phyloP scores from a whole-genome alignment of 352 stramenopile species.

The Nannochloropsis limnetica region DNA sequence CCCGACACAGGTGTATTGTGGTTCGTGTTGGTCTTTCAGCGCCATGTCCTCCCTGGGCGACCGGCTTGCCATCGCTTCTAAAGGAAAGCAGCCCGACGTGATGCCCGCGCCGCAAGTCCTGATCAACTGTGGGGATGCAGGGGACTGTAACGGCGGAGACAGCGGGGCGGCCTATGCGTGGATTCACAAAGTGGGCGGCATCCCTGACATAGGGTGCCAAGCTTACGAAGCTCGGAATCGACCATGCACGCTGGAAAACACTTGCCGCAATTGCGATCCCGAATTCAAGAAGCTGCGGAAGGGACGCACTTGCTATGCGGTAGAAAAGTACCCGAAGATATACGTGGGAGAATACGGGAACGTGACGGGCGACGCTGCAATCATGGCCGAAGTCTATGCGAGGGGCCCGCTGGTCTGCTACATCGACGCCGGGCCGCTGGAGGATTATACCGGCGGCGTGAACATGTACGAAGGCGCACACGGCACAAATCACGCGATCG shows the following conservation, averaged over 20 bases:
- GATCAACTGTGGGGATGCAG: slow-evolving; percentile 42
- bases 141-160: slow-evolving; percentile 41
- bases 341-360: slow-evolving; percentile 74
- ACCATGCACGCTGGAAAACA: slow-evolving; percentile 38
- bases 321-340: slow-evolving; percentile 73
- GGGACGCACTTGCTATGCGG: slow-evolving; percentile 60
- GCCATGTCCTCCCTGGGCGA: slow-evolving; percentile 40
- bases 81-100: slow-evolving; percentile 33
- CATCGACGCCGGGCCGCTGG: slow-evolving; percentile 70
- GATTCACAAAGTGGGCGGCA: slow-evolving; percentile 67
- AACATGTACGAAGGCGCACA: slow-evolving; percentile 56
- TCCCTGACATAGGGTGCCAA: slow-evolving; percentile 80
- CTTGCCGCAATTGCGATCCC: slow-evolving; percentile 37
- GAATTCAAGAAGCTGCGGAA: slow-evolving; percentile 1
- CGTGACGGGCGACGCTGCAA: slow-evolving; percentile 69
- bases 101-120: slow-evolving; percentile 37
- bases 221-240: slow-evolving; percentile 62
- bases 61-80: slow-evolving; percentile 37
- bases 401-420: slow-evolving; percentile 79
- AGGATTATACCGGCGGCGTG: slow-evolving; percentile 81
- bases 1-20: slow-evolving; percentile 60
- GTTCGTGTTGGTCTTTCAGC: slow-evolving; percentile 74
- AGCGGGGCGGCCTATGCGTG: slow-evolving; percentile 59
- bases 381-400: slow-evolving; percentile 80
- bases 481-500: slow-evolving; percentile 80